Evolutionary conservation across 2,329 filamentous ascomycete genomes (phyloP), one percentile per base, ranked within the genome.

Genomic region (Blastomyces gilchristii): DNA sequence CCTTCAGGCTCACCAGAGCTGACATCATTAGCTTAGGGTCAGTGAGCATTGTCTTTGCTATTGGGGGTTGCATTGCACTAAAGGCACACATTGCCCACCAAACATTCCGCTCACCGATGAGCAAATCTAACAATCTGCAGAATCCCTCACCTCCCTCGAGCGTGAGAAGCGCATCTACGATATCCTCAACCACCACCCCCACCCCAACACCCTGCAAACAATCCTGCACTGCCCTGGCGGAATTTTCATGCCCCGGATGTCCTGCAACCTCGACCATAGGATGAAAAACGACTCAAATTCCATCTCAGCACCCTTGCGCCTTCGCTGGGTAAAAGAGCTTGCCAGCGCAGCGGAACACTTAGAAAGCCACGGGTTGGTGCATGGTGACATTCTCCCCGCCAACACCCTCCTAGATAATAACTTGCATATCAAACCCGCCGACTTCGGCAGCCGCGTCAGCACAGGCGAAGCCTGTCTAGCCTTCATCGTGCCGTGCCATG

Each of bases 191-290:
- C 8, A 28, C 22, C 25, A 59, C 22, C 57, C 57, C 9, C 57
- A 59, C 22, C 37, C 22, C 28, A 43, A 47, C 28, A 59, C 47
- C 37, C 57, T 59, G 7, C 57, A 59, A 45, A 45, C 37, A 22
- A 49, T 59, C 41, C 41, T 47, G 9, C 9, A 45, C 39, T 45
- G n/a, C 25, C 12, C 25, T 14, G 57, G 25, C 5, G 57, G 37
- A 28, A 49, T 45, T 22, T 59, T 59, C 43, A 18, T 59, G 14
- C 57, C 57, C 7, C 57, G 37, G 3, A 59, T 59, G 57, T 31
- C 9, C n/a, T 16, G 16, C 37, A 45, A 6, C n/a, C 9, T 59
- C 18, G 3, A n/a, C 7, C 6, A 57, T 41, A 41, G 57, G 41
- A 45, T 59, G 57, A 11, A 31, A 18, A 8, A 22, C 22, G 37